A percentile compares a stretch with the other conserved stretches of the same genome.
Evolutionary conservation across 805 yeast species (phyloP).

Genomic region (Candida easanensis): DNA sequence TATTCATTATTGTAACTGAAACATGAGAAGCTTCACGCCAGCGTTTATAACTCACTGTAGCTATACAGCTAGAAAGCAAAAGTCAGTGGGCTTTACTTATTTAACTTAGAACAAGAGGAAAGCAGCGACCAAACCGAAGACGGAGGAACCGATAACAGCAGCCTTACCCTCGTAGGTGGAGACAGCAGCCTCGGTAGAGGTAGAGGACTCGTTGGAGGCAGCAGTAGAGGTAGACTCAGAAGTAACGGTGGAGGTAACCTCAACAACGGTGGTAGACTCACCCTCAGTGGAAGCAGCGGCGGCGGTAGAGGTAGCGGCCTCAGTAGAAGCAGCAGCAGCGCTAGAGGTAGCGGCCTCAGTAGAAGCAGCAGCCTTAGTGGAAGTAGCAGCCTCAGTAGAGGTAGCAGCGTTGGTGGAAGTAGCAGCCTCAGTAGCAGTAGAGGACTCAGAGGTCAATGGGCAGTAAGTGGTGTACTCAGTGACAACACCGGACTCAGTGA

Average conservation of each 20-base stretch:
- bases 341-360: not conserved
- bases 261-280: not conserved
- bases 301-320: not conserved
- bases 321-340: not conserved
- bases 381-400: not conserved
- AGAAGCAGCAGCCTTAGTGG: not conserved
- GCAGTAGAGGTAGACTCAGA: not conserved
- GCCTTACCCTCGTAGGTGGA: conserved; percentile 7
- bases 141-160: conserved; percentile 4
- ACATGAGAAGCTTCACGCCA: no score
- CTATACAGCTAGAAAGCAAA: no score
- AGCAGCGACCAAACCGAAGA: not conserved
- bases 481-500: conserved; percentile 6
- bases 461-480: conserved; percentile 12
- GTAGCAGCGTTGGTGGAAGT: not conserved
- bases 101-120: conserved; percentile 3
- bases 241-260: not conserved
- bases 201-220: not conserved
- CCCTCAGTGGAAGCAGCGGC: not conserved
- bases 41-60: no score
- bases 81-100: no score
- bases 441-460: conserved; percentile 6
- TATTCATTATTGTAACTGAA: no score
- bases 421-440: no score
- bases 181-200: conserved; percentile 1